A percentile compares a stretch with the other conserved stretches of the same genome.
These are phyloP conservation scores for Trichoderma cornu-damae DNA, from an alignment of 2,329 filamentous ascomycete species.

Conservation along the genomic window DNA sequence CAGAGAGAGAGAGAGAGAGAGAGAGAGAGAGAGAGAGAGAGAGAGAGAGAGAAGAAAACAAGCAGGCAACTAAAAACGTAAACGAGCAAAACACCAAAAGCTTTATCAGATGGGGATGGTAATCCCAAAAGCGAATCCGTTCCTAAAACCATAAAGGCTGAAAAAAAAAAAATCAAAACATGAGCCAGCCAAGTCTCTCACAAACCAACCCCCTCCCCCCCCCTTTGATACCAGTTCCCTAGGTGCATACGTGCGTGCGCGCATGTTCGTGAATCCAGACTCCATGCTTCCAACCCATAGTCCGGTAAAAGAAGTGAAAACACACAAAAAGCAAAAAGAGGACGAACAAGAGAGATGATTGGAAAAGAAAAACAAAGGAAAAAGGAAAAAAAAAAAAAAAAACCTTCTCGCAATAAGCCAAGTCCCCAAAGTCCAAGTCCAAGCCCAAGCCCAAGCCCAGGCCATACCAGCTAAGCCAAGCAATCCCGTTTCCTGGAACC, in stretches of 20 bases:
- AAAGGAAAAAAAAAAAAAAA: slow-evolving; percentile 16
- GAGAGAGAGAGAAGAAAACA: too few relatives aligned
- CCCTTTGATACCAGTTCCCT: slow-evolving; percentile 12
- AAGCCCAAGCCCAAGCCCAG: neutral
- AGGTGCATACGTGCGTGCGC: slow-evolving; percentile 4
- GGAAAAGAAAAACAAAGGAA: neutral
- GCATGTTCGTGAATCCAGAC: slow-evolving; percentile 26
- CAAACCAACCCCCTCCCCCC: too few relatives aligned
- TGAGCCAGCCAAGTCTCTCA: slow-evolving; percentile 5
- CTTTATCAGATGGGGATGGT: neutral
- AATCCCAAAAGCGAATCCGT: neutral
- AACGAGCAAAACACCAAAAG: neutral
- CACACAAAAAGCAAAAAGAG: slow-evolving; percentile 18
- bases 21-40: too few relatives aligned
- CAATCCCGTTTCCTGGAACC: slow-evolving; percentile 7
- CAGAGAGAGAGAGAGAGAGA: too few relatives aligned
- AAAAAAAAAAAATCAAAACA: slow-evolving; percentile 1
- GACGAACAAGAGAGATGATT: neutral
- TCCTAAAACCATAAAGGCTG: neutral
- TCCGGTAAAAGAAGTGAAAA: slow-evolving; percentile 1
- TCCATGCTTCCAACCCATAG: slow-evolving; percentile 24
- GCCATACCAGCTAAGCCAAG: slow-evolving; percentile 21
- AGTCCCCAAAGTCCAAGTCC: neutral
- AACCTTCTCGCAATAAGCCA: neutral
- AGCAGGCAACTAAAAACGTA: neutral